Base-by-base conservation (phyloP, 129 eudicot genomes). In the Mikania micrantha region DNA sequence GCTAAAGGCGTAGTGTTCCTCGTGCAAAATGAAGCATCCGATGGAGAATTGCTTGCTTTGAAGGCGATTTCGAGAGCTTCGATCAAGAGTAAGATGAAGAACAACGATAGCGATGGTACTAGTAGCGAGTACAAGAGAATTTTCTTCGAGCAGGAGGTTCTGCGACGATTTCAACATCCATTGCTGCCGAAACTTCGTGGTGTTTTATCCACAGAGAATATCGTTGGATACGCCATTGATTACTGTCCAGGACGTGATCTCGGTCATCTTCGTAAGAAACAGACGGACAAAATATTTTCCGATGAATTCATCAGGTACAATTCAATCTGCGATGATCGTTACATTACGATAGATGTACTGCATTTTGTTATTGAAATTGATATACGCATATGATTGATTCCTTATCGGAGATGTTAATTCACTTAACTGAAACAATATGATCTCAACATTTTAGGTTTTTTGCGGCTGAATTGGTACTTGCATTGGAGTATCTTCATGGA, bases 1-100 rank as follows among this genome's bases (percentile, higher is more conserved):
- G 98, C 96, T 6, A 88, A 88, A 74, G 98, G 98, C 5, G 95
- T 88, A 20, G 98, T 93, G 3, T 93, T 93, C 64, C 72, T 86
- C 40, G 88, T 82, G 4, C 84, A 63, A 2, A 72, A 65, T 0
- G 79, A 82, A 29, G 67, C 69, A 8, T 59, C 64, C 2, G 27
- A 50, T 5, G 82, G 72, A 22, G 87, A 86, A 24, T 69, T 78
- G 34, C 74, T 88, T 41, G 98, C 96, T 32, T 71, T 93, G 36
- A 93, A 93, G 70, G 78, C 83, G 15, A 80, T 88, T 5, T 70
- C 81, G 9, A 88, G 82, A 81, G 81, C 95, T 67, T 68, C 82
- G 1, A 79, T 85, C 19, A 80, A 78, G 74, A 82, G 72, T 21
- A 85, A 75, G 60, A 39, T 32, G 25, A 81, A 54, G 64, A 22